Evolutionary conservation across 1,139 yeast species (phyloP).

Genomic region (Kodamaea arcana): DNA sequence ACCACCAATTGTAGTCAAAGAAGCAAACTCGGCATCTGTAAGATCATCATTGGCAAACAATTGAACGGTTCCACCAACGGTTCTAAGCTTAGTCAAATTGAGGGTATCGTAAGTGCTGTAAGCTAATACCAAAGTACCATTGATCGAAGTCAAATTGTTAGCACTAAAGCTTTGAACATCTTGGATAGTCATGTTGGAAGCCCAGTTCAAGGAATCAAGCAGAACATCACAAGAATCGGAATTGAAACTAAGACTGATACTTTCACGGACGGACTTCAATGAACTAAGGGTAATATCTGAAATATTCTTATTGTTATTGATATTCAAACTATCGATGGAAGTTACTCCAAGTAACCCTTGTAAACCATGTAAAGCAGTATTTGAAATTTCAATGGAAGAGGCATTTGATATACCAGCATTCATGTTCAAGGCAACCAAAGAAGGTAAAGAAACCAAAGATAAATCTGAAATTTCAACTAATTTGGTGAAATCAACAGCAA

Average conservation of each 20-base stretch:
- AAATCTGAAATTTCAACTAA: constrained; percentile 30
- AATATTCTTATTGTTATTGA: constrained; percentile 46
- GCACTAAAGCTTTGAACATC: constrained; percentile 33
- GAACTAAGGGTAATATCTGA: constrained; percentile 32
- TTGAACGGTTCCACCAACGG: constrained; percentile 40
- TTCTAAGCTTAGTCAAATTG: constrained; percentile 26
- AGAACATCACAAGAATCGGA: constrained; percentile 38
- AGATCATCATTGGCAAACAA: constrained; percentile 43
- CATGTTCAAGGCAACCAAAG: constrained; percentile 36
- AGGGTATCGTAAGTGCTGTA: constrained; percentile 37
- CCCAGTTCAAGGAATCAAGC: constrained; percentile 38
- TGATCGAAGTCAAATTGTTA: constrained; percentile 35
- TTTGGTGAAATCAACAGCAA: constrained; percentile 33
- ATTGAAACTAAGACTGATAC: constrained; percentile 42
- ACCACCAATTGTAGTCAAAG: constrained; percentile 38
- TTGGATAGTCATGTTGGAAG: constrained; percentile 44
- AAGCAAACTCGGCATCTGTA: constrained; percentile 24
- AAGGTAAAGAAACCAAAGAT: constrained; percentile 41
- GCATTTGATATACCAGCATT: constrained; percentile 36
- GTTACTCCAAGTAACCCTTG: constrained; percentile 33
- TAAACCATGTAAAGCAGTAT: constrained; percentile 41
- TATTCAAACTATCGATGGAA: constrained; percentile 33
- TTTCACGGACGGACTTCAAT: constrained; percentile 32
- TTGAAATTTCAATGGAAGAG: constrained; percentile 33
- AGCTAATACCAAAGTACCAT: constrained; percentile 40